phyloP scores from a whole-genome alignment of 805 yeast genomes.

The Candida yuanshanica region DNA sequence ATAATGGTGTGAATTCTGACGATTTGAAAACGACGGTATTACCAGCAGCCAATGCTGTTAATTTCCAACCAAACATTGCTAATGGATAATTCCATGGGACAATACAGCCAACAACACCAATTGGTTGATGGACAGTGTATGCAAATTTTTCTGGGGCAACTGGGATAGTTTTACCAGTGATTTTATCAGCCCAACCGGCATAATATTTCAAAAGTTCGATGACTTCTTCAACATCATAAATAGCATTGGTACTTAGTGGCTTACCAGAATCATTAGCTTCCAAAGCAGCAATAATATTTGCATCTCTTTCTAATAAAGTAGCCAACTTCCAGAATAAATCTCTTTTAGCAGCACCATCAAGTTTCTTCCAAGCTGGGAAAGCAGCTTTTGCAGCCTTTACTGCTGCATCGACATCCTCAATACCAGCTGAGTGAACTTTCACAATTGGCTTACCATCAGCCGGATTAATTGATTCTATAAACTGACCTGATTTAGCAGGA shows the following conservation, averaged over 20 bases:
- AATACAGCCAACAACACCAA: conserved; percentile 48
- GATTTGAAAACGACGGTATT: conserved; percentile 43
- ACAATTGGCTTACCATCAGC: conserved; percentile 48
- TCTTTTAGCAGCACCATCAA: conserved; percentile 42
- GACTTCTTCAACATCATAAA: conserved; percentile 53
- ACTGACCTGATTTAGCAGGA: conserved; percentile 41
- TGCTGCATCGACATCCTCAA: conserved; percentile 48
- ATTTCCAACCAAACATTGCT: conserved; percentile 46
- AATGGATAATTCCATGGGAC: conserved; percentile 50
- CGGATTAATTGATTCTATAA: conserved; percentile 39
- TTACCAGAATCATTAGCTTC: conserved; percentile 61
- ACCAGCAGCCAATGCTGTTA: conserved; percentile 43
- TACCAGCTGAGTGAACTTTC: conserved; percentile 44
- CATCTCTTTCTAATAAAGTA: conserved; percentile 41
- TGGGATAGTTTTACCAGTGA: conserved; percentile 59
- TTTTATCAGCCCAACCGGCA: conserved; percentile 74
- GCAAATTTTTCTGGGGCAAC: conserved; percentile 49
- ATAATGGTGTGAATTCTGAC: conserved; percentile 45
- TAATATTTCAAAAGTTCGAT: conserved; percentile 54
- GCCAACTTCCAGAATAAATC: conserved; percentile 44
- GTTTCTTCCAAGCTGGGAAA: conserved; percentile 42
- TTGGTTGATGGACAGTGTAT: conserved; percentile 48
- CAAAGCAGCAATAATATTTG: conserved; percentile 45
- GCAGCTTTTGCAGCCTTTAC: conserved; percentile 48
- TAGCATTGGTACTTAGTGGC: conserved; percentile 45